Percentiles rank a stretch among this genome's conserved stretches.
Conservation (phyloP, 345 rosid species). For the Gossypium stocksii region DNA sequence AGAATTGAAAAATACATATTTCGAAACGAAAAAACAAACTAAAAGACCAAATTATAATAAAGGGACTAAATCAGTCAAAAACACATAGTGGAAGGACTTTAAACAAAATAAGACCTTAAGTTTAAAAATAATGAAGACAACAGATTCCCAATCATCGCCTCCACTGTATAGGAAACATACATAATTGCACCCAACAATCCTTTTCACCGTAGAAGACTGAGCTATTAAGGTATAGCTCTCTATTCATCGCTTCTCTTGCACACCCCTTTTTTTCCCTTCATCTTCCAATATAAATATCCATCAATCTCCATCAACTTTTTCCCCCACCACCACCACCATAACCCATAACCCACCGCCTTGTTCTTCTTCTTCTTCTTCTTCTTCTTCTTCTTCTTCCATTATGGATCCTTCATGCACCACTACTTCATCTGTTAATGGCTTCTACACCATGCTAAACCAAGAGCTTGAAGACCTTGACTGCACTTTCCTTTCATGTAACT, state of each 20-base stretch:
- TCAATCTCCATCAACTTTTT: constrained; percentile 46
- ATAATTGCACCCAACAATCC: constrained; percentile 51
- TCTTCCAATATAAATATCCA: constrained; percentile 25
- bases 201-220: constrained; percentile 27
- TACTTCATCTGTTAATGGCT: constrained; percentile 40
- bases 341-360: neutral
- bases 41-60: too few relatives aligned
- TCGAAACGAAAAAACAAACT: too few relatives aligned
- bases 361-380: neutral
- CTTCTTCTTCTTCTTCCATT: neutral
- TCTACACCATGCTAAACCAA: constrained; percentile 37
- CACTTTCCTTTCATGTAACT: constrained; percentile 28
- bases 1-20: too few relatives aligned
- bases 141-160: constrained; percentile 56
- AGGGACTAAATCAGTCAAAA: too few relatives aligned
- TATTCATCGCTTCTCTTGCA: neutral
- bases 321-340: constrained; percentile 5
- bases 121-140: constrained; percentile 19
- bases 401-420: constrained; percentile 45
- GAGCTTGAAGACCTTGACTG: constrained; percentile 46
- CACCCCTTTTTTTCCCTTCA: neutral
- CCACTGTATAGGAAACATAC: constrained; percentile 50
- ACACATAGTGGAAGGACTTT: too few relatives aligned
- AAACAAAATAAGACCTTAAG: too few relatives aligned
- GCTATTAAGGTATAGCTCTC: constrained; percentile 17